Percentiles rank a stretch among this genome's conserved stretches.
These are phyloP conservation scores for Pyricularia pennisetigena DNA, from an alignment of 2,329 filamentous ascomycete species.

Conservation along the genomic window DNA sequence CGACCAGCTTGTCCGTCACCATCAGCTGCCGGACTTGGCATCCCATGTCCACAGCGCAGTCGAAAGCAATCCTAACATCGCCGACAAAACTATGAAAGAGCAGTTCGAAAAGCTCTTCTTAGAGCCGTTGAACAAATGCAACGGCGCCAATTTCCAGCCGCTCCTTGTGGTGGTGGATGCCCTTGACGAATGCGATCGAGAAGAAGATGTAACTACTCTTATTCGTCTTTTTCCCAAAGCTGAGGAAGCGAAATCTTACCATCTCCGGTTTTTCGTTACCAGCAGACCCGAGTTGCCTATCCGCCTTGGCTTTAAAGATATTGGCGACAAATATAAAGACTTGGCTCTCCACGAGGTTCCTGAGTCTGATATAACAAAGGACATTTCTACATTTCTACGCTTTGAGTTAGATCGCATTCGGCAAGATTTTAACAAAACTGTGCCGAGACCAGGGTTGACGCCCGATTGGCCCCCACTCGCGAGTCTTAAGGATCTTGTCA, in stretches of 20 bases:
- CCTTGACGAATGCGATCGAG: slow-evolving; percentile 23
- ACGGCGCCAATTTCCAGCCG: slow-evolving; percentile 6
- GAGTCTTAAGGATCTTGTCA: slow-evolving; percentile 10
- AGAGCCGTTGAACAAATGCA: slow-evolving; percentile 17
- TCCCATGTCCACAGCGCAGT: slow-evolving; percentile 10
- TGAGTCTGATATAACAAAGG: slow-evolving; percentile 18
- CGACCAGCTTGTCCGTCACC: slow-evolving; percentile 16
- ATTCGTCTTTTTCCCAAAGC: slow-evolving; percentile 17
- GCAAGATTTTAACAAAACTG: slow-evolving; percentile 12
- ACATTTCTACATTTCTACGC: slow-evolving; percentile 24
- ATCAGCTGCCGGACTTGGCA: slow-evolving; percentile 17
- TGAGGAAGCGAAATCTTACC: slow-evolving; percentile 8
- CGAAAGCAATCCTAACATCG: slow-evolving; percentile 14
- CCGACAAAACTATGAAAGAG: slow-evolving; percentile 17
- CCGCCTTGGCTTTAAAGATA: slow-evolving; percentile 22
- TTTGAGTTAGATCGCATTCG: slow-evolving; percentile 20
- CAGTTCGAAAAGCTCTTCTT: slow-evolving; percentile 31
- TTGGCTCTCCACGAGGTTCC: slow-evolving; percentile 26
- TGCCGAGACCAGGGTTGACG: slow-evolving; percentile 10
- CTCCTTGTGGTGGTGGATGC: slow-evolving; percentile 21
- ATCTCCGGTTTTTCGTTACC: slow-evolving; percentile 25
- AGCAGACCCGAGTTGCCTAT: slow-evolving; percentile 30
- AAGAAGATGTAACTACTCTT: slow-evolving; percentile 19
- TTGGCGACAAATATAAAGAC: slow-evolving; percentile 18
- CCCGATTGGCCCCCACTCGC: slow-evolving; percentile 8